Conservation (phyloP, 2,329 filamentous ascomycete species). For the Fusarium odoratissimum region DNA sequence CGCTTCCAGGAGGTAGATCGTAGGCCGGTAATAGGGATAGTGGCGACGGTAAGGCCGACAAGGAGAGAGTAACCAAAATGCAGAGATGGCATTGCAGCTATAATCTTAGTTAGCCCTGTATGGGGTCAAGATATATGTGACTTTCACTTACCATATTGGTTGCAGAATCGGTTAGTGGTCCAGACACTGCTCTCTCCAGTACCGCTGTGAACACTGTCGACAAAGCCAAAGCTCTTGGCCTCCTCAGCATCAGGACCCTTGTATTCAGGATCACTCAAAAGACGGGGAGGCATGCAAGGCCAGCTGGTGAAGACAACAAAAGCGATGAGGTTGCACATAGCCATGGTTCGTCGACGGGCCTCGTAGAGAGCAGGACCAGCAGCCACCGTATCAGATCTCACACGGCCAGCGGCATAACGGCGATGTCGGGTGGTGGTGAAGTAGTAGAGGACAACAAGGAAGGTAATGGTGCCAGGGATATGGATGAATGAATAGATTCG, state of each 20-base stretch:
- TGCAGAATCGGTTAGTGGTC: constrained; percentile 76
- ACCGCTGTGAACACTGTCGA: constrained; percentile 68
- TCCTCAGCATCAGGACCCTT: constrained; percentile 66
- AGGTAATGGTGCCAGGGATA: constrained; percentile 80
- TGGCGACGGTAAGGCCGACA: constrained; percentile 76
- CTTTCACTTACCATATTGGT: constrained; percentile 75
- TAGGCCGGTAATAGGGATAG: constrained; percentile 69
- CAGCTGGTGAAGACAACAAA: constrained; percentile 72
- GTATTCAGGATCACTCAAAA: constrained; percentile 67
- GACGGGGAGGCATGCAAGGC: constrained; percentile 72
- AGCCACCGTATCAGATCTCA: constrained; percentile 46
- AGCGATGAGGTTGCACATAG: constrained; percentile 69
- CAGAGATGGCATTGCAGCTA: constrained; percentile 79
- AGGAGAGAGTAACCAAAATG: constrained; percentile 82
- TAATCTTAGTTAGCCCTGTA: constrained; percentile 13
- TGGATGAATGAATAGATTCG: constrained; percentile 82
- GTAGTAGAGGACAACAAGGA: constrained; percentile 73
- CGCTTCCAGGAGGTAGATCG: constrained; percentile 65
- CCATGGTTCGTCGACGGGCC: constrained; percentile 68
- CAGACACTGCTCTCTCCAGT: constrained; percentile 63
- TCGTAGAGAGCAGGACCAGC: constrained; percentile 64
- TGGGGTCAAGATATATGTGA: background rate
- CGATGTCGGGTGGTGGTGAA: constrained; percentile 73
- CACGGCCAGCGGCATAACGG: constrained; percentile 44
- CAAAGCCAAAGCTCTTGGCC: constrained; percentile 70